Conservation (phyloP, 768 basidiomycete genomes). For the Phlegmacium glaucopus region DNA sequence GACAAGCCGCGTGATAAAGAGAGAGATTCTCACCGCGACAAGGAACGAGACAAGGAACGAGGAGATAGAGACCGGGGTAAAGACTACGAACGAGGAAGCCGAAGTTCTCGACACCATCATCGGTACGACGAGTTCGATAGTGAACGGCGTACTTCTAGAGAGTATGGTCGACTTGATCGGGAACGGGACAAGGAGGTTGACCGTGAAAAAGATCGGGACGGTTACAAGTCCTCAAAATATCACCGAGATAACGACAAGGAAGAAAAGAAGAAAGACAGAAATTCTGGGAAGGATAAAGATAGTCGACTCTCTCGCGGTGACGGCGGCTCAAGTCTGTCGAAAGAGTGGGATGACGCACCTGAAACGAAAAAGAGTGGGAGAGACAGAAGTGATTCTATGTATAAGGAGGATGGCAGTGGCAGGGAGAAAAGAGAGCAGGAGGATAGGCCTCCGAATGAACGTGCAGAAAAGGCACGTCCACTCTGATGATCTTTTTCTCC, state of each 20-base stretch:
- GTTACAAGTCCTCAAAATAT: constrained; percentile 44
- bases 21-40: constrained; percentile 12
- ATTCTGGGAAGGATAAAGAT: constrained; percentile 39
- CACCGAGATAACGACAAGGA: constrained; percentile 52
- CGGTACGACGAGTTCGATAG: constrained; percentile 49
- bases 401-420: constrained; percentile 42
- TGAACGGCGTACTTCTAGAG: constrained; percentile 38
- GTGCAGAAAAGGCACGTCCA: constrained; percentile 61
- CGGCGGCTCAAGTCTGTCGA: constrained; percentile 29
- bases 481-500: too few relatives aligned
- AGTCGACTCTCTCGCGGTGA: constrained; percentile 27
- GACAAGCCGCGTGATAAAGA: constrained; percentile 17
- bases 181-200: constrained; percentile 39
- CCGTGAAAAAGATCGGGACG: constrained; percentile 38
- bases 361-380: constrained; percentile 24
- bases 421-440: constrained; percentile 55
- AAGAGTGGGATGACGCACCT: constrained; percentile 52
- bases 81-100: constrained; percentile 33
- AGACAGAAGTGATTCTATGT: constrained; percentile 32
- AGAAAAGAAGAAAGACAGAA: constrained; percentile 51
- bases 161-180: constrained; percentile 27
- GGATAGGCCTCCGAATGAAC: constrained; percentile 48
- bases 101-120: constrained; percentile 43
- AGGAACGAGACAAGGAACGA: constrained; percentile 27
- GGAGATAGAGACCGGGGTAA: constrained; percentile 32